These are phyloP conservation scores for Verticillium dahliae DNA, from an alignment of 2,329 filamentous ascomycete genomes.

Conservation along the genomic window DNA sequence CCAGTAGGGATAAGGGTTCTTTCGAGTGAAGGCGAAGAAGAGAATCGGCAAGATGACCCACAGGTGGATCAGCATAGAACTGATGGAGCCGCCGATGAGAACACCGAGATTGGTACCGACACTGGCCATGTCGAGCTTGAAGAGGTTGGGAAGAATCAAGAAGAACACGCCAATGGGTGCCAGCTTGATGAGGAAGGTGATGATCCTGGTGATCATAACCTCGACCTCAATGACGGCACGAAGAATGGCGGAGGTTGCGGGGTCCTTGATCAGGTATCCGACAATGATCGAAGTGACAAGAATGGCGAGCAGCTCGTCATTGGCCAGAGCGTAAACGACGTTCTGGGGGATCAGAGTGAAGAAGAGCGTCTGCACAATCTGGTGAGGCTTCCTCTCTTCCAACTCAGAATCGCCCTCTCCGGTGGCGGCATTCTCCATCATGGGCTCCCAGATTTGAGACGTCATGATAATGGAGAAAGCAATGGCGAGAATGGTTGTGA, in stretches of 20 bases:
- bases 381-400: constrained; percentile 23
- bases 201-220: constrained; percentile 36
- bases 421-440: constrained; percentile 24
- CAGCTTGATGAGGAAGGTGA: constrained; percentile 39
- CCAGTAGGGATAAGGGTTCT: constrained; percentile 43
- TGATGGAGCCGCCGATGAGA: constrained; percentile 38
- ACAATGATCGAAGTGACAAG: constrained; percentile 39
- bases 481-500: constrained; percentile 43
- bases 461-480: constrained; percentile 38
- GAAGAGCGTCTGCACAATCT: constrained; percentile 41
- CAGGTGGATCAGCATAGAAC: constrained; percentile 39
- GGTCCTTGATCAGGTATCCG: constrained; percentile 35
- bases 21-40: constrained; percentile 31
- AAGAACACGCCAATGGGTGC: constrained; percentile 48
- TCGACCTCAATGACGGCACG: constrained; percentile 40
- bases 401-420: constrained; percentile 9
- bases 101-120: constrained; percentile 43
- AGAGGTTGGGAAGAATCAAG: constrained; percentile 44
- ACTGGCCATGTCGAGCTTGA: constrained; percentile 37
- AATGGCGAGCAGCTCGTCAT: constrained; percentile 37
- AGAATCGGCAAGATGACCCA: constrained; percentile 37
- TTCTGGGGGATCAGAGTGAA: constrained; percentile 43
- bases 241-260: constrained; percentile 27
- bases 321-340: constrained; percentile 36
- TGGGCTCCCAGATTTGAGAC: constrained; percentile 37